Evolutionary conservation across 2,329 filamentous ascomycete species (phyloP), one percentile per base, ranked within the genome.

Genomic region (Harringtonia lauricola): DNA sequence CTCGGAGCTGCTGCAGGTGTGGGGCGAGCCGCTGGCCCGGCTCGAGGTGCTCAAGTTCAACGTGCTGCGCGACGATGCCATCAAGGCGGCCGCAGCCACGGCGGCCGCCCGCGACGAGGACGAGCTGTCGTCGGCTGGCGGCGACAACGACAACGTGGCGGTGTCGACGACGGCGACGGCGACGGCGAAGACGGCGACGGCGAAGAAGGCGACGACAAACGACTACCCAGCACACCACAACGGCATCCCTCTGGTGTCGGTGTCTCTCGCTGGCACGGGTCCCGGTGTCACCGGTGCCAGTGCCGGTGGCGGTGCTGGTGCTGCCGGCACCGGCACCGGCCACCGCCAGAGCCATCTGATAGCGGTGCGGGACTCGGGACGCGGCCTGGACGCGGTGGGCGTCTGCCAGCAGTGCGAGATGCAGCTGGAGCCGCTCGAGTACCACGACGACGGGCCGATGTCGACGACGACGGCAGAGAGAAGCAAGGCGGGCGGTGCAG

Each of bases 41-140:
- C 67, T 83, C 2, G 80, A 84, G 55, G 72, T 84, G 24, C 68
- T 83, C 61, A 83, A 84, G 54, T 83, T 83, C 54, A 82, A 82
- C 49, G 70, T 76, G 4, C 62, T 83, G 33, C 72, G 72, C 43
- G 71, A 74, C 22, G 66, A 70, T 39, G 57, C 56, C 18, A 48
- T 52, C 38, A 52, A 56, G 33, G 47, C 40, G n/a, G 41, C 42
- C 2, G 37, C 40, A n/a, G 28, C 3, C 17, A 36, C 49, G 5
- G 37, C n/a, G 54, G 59, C 18, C 47, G 56, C n/a, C 19, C 39
- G 42, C 4, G 51, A 51, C 19, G 54, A 48, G 14, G 53, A 50
- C 17, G 47, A 8, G n/a, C n/a, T n/a, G n/a, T n/a, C 24, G 24
- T 26, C 24, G 24, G 24, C 24, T 7, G 24, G 41, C 3, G 26